Evolutionary conservation across 2,329 filamentous ascomycete genomes (phyloP), one percentile per base, ranked within the genome.

Genomic region (Colletotrichum sublineola): DNA sequence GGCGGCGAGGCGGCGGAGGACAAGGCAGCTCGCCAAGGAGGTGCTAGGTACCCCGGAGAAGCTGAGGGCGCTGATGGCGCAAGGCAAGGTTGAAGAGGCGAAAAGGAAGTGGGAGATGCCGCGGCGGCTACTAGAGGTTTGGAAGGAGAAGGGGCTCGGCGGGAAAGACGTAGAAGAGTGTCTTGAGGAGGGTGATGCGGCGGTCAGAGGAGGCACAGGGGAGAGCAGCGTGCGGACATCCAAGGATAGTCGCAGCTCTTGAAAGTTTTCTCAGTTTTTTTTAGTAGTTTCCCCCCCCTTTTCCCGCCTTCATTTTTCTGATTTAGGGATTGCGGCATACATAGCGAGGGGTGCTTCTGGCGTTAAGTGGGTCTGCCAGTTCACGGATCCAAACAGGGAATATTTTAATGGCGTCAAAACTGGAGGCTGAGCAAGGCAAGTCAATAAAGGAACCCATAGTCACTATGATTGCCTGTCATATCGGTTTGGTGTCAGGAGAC

Each of bases 81-180:
- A 90, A 63, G 93, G 91, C 38, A 88, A 86, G 75, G 77, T 84
- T 44, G 88, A 91, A 29, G 89, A 91, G 71, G 92, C 93, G 2
- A 86, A 84, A 75, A 81, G 81, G 70, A 84, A 87, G 73, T 91
- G 89, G 88, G 84, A 85, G 76, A 81, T 86, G 80, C 87, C 89
- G 42, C 82, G 86, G 74, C 80, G 80, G 73, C 77, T 91, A 73
- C 79, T 91, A 4, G 78, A 85, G 66, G 77, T 81, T 36, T 91
- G 90, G 90, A 85, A 82, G 74, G 85, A 88, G 60, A 83, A 84
- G 74, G 87, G 87, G 1, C 68, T 89, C 0, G 90, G 89, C 0
- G 89, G 88, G 1, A 79, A 78, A 2, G 88, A 90, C 63, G 87
- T 90, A 3, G 82, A 83, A n/a, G 81, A 80, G 36, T 86, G 87